Percentiles rank a stretch among this genome's conserved stretches.
These are phyloP conservation scores for Tricholoma hemisulphureum DNA, from an alignment of 768 basidiomycete genomes.

Conservation along the genomic window DNA sequence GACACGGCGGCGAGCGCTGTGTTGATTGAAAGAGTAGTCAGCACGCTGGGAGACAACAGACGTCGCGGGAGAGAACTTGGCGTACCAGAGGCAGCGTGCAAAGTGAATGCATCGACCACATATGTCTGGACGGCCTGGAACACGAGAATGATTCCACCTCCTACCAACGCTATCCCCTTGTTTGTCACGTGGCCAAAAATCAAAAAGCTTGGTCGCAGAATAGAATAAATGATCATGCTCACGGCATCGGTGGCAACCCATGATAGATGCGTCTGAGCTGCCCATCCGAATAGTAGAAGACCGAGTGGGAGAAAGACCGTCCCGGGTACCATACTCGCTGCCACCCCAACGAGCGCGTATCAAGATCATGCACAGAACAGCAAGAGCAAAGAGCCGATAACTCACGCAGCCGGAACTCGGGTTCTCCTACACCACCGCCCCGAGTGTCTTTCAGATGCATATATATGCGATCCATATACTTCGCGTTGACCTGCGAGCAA, in stretches of 20 bases:
- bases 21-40: neutral
- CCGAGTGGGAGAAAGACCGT: conserved; percentile 63
- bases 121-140: conserved; percentile 69
- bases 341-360: conserved; percentile 1
- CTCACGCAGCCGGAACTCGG: conserved; percentile 51
- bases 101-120: conserved; percentile 62
- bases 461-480: conserved; percentile 55
- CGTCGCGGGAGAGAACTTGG: neutral
- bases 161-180: conserved; percentile 59
- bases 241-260: conserved; percentile 77
- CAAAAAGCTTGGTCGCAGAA: neutral
- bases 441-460: conserved; percentile 49
- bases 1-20: conserved; percentile 64
- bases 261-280: conserved; percentile 50
- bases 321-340: conserved; percentile 60
- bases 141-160: conserved; percentile 54
- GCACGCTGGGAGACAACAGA: neutral
- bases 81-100: conserved; percentile 67
- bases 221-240: conserved; percentile 25
- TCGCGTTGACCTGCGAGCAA: conserved; percentile 55
- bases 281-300: conserved; percentile 70
- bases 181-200: neutral
- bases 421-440: conserved; percentile 41
- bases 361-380: neutral
- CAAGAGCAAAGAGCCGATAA: conserved; percentile 8